These are phyloP conservation scores for Aspergillus novoparasiticus DNA, from an alignment of 2,329 filamentous ascomycete species.

Conservation along the genomic window DNA sequence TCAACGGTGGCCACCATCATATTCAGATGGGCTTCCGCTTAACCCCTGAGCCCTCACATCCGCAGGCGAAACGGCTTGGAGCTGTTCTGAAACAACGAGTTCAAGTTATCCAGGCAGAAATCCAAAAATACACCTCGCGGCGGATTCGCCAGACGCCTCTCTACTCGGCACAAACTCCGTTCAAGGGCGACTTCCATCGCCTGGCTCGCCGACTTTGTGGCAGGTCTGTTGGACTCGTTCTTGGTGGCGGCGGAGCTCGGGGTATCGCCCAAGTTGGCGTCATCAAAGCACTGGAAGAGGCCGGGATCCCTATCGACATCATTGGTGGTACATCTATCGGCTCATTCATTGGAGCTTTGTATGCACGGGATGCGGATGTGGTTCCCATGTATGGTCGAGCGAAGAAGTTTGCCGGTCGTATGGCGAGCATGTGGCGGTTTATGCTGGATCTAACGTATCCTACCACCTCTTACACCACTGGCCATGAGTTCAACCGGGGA, in stretches of 20 bases:
- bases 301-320: constrained; percentile 93
- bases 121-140: constrained; percentile 96
- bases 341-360: constrained; percentile 90
- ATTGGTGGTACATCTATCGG: constrained; percentile 96
- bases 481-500: constrained; percentile 97
- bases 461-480: constrained; percentile 94
- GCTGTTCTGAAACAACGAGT: constrained; percentile 88
- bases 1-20: constrained; percentile 96
- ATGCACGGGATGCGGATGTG: constrained; percentile 93
- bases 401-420: constrained; percentile 97
- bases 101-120: constrained; percentile 92
- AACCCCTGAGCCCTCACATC: constrained; percentile 74
- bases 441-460: constrained; percentile 95
- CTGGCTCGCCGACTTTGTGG: constrained; percentile 87
- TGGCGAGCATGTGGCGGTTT: constrained; percentile 99
- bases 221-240: constrained; percentile 89
- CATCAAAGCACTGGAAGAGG: constrained; percentile 92
- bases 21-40: constrained; percentile 91
- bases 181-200: constrained; percentile 95
- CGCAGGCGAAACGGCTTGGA: constrained; percentile 75
- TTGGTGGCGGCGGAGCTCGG: constrained; percentile 89
- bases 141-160: constrained; percentile 84
- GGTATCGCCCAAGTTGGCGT: constrained; percentile 93
- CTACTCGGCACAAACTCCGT: constrained; percentile 87
- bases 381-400: constrained; percentile 95